phyloP scores from a whole-genome alignment of 805 yeast species.

The Torulaspora indica region DNA sequence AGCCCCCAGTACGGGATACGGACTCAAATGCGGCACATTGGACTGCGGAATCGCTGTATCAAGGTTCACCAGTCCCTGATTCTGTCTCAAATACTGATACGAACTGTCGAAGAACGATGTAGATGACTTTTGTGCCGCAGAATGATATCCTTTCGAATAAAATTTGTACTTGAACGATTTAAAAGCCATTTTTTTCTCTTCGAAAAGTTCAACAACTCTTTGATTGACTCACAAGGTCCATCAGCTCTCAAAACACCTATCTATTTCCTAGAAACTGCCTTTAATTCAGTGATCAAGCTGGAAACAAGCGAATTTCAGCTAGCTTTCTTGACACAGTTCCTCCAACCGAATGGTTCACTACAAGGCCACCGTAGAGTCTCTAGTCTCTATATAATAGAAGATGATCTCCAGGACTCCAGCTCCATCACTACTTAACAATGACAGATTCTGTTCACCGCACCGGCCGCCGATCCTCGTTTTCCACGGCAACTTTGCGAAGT shows the following conservation, averaged over 20 bases:
- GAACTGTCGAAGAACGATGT: conserved; percentile 40
- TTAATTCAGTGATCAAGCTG: neutral
- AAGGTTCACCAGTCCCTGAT: conserved; percentile 33
- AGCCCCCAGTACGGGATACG: conserved; percentile 38
- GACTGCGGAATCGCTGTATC: conserved; percentile 23
- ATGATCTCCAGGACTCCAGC: neutral
- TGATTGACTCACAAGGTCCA: neutral
- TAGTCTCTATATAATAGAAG: neutral
- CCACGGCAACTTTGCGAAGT: neutral
- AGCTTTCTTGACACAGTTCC: too few species aligned
- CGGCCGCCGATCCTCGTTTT: neutral
- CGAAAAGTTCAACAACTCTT: neutral
- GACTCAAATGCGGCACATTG: conserved; percentile 24
- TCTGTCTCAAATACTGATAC: conserved; percentile 39
- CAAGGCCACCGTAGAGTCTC: too few species aligned
- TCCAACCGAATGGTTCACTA: too few species aligned
- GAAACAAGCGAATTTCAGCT: neutral
- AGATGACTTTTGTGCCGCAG: conserved; percentile 34
- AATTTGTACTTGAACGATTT: conserved; percentile 40
- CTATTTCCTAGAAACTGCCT: too few species aligned
- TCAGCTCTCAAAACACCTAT: neutral
- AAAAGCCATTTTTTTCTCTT: conserved; percentile 35
- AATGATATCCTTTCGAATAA: conserved; percentile 38
- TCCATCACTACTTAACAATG: neutral
- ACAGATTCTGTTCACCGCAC: neutral